Base-by-base conservation (phyloP, 225 moss, liverwort and hornwort genomes). In the Sphagnum tenellum region DNA sequence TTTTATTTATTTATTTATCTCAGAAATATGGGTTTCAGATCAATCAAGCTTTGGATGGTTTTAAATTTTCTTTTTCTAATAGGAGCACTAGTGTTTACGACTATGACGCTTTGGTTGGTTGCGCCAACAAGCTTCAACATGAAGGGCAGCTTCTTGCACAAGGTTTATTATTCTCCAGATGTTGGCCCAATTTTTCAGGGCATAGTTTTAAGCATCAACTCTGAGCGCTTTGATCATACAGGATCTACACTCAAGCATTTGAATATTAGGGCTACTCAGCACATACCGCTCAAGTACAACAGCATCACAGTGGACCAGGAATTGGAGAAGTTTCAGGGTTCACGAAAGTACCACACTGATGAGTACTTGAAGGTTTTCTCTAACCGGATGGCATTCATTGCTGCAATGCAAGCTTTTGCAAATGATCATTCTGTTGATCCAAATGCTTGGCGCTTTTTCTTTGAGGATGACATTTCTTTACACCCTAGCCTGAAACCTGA, bases 331-430 rank as follows among this genome's bases (percentile, higher is more conserved):
- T 71, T 5, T 8, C 29, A 29, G 29, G 84, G 84, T 12, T 77
- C 77, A 9, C 73, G 80, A 53, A 9, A 0, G 0, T 69, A 50
- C 52, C 75, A 80, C 13, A 62, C 14, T 0, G 0, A 55, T 10
- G 4, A 46, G 0, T 71, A 8, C 10, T 6, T 77, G 12, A 84
- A 84, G 68, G 84, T 84, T 64, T 84, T 80, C 80, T 84, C 84
- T 4, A 84, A 84, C 60, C 60, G 80, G 29, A 81, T 84, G 80
- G 73, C 84, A 2, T 84, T 84, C 71, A 59, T 78, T 3, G 71
- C 71, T 5, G 2, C 55, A 3, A 0, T 84, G 3, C 75, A 81
- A 65, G 75, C 69, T 2, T 84, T 84, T 59, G 73, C 80, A 48
- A 73, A 63, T 4, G 75, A 81, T 55, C 14, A 75, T 44, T 5